phyloP scores from a whole-genome alignment of 2,329 filamentous ascomycete species.

The Calonectria henricotiae region DNA sequence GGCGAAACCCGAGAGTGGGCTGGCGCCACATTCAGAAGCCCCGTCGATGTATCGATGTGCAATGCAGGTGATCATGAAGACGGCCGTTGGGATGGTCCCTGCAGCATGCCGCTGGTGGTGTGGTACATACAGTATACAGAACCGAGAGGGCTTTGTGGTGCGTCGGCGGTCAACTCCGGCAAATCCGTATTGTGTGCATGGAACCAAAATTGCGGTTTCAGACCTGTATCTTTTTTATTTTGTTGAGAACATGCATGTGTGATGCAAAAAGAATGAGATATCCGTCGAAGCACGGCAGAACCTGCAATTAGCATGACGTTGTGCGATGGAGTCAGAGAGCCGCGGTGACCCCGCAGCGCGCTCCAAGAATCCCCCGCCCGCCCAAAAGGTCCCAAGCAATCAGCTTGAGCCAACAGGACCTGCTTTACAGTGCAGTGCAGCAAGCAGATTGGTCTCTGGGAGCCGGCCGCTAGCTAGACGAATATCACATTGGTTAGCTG shows the following conservation, averaged over 20 bases:
- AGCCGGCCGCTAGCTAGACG: conserved; percentile 20
- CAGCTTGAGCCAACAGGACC: not conserved
- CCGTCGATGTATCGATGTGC: not conserved
- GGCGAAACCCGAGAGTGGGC: not conserved
- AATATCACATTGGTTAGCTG: conserved; percentile 17
- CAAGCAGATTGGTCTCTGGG: conserved; percentile 11
- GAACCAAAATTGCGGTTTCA: not conserved
- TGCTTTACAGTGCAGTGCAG: no score
- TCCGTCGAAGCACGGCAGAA: not conserved
- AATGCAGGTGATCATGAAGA: conserved; percentile 1
- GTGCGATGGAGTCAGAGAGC: not conserved
- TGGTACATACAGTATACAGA: not conserved
- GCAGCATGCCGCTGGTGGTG: not conserved
- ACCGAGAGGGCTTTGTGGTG: not conserved
- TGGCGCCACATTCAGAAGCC: not conserved
- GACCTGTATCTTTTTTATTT: not conserved
- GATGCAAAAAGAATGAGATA: not conserved
- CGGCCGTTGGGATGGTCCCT: conserved; percentile 16
- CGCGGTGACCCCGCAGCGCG: conserved; percentile 18
- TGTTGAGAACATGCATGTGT: not conserved
- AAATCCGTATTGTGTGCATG: no score
- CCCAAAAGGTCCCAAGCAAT: not conserved
- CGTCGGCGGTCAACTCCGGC: not conserved
- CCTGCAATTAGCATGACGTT: not conserved
- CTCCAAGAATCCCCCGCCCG: not conserved